Percentiles rank a stretch among this genome's conserved stretches.
These are phyloP conservation scores for Blastobotrys malaysiensis DNA, from an alignment of 1,139 yeast genomes.

Conservation along the genomic window DNA sequence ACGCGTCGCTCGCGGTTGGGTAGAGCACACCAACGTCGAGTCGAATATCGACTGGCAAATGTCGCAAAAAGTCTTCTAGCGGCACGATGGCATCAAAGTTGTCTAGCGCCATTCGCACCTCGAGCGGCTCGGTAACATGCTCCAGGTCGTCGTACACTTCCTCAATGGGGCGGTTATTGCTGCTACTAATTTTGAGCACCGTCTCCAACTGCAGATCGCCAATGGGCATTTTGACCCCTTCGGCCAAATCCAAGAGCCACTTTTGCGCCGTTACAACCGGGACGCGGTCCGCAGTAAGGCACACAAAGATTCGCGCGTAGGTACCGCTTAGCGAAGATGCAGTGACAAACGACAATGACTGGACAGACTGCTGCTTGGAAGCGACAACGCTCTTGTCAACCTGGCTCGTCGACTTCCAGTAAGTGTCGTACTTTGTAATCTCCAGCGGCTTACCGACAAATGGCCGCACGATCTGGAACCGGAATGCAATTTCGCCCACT, in stretches of 20 bases:
- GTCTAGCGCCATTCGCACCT: conserved; percentile 32
- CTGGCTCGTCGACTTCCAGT: conserved; percentile 83
- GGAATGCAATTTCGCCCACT: conserved; percentile 74
- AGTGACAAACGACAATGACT: conserved; percentile 70
- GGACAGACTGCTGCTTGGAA: conserved; percentile 20
- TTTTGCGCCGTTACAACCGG: conserved; percentile 57
- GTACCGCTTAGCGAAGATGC: conserved; percentile 86
- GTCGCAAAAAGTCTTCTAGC: conserved; percentile 52
- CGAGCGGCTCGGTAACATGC: conserved; percentile 29
- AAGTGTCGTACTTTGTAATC: conserved; percentile 88
- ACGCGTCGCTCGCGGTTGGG: conserved; percentile 68
- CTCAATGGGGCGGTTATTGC: conserved; percentile 8
- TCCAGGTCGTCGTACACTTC: conserved; percentile 11
- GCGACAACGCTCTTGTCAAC: conserved; percentile 28
- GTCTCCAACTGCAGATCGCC: conserved; percentile 42
- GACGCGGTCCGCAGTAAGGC: conserved; percentile 74
- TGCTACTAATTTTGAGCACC: conserved; percentile 28
- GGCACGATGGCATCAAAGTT: conserved; percentile 46
- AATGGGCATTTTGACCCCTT: conserved; percentile 47
- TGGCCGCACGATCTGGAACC: conserved; percentile 84
- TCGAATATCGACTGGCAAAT: conserved; percentile 54
- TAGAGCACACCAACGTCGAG: conserved; percentile 74
- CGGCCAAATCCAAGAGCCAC: conserved; percentile 43
- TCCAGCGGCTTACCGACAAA: conserved; percentile 80
- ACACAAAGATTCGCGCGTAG: conserved; percentile 65